phyloP scores from a whole-genome alignment of 768 basidiomycete species.

The Lactarius evosmus region DNA sequence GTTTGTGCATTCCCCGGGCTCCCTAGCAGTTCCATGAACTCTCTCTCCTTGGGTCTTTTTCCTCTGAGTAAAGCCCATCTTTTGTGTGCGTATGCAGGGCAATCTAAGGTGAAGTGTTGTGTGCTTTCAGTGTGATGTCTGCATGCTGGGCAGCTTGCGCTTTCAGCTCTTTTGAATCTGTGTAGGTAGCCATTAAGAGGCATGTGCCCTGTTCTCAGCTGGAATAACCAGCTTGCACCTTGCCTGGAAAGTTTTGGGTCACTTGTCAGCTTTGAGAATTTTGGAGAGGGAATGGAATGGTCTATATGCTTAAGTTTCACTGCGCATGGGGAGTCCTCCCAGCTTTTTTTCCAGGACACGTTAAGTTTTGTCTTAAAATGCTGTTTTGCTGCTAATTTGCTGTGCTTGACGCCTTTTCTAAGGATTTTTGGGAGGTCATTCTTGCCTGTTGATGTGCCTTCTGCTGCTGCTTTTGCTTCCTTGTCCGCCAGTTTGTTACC shows the following conservation, averaged over 20 bases:
- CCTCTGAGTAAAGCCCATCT: neutral
- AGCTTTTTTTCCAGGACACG: neutral
- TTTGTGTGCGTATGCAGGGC: neutral
- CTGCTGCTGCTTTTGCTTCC: neutral
- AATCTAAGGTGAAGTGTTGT: neutral
- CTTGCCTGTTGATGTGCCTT: neutral
- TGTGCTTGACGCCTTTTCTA: neutral
- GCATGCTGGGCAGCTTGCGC: neutral
- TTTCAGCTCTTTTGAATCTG: neutral
- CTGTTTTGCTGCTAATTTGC: neutral
- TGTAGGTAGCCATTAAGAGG: neutral
- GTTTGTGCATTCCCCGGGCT: too few relatives aligned
- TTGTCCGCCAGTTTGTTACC: neutral
- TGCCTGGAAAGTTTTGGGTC: neutral
- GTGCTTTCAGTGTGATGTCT: neutral
- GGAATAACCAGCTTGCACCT: neutral
- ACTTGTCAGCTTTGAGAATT: neutral
- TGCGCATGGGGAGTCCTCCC: neutral
- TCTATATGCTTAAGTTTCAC: rapidly evolving
- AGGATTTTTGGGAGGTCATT: neutral
- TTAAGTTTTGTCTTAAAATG: neutral
- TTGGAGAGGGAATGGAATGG: neutral
- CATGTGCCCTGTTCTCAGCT: neutral
- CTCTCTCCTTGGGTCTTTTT: rapidly evolving
- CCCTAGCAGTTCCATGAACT: too few relatives aligned